These are phyloP conservation scores for Cyberlindnera mycetangii DNA, from an alignment of 805 yeast species.

Conservation along the genomic window DNA sequence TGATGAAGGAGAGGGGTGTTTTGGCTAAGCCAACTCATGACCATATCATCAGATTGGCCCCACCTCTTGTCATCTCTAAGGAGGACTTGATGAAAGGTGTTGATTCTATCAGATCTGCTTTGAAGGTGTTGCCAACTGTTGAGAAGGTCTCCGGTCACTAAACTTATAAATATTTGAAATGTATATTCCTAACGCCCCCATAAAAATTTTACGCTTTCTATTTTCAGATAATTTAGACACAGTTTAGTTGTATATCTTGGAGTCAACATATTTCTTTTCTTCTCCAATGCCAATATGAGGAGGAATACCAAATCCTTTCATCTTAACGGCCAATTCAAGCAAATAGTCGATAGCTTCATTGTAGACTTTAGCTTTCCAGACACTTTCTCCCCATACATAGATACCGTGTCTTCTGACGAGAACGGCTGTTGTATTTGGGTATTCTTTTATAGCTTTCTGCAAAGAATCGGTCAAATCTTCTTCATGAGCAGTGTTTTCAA, in stretches of 20 bases:
- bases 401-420: slow-evolving; percentile 92
- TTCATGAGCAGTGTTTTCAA: slow-evolving; percentile 87
- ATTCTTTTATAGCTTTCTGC: slow-evolving; percentile 57
- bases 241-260: slow-evolving; percentile 22
- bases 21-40: slow-evolving; percentile 97
- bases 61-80: slow-evolving; percentile 88
- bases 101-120: slow-evolving; percentile 60
- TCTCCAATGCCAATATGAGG: slow-evolving; percentile 37
- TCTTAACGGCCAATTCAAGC: slow-evolving; percentile 78
- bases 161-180: not conserved
- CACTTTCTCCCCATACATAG: slow-evolving; percentile 93
- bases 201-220: too few species aligned
- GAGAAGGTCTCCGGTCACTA: slow-evolving; percentile 37
- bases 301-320: slow-evolving; percentile 69
- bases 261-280: slow-evolving; percentile 29
- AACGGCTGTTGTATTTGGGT: slow-evolving; percentile 82
- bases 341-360: slow-evolving; percentile 92
- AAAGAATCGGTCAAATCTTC: slow-evolving; percentile 73
- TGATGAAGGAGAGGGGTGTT: slow-evolving; percentile 85
- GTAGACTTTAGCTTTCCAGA: slow-evolving; percentile 89
- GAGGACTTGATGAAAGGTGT: slow-evolving; percentile 84
- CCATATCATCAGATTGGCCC: slow-evolving; percentile 92
- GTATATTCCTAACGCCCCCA: not conserved
- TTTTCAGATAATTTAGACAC: not conserved
- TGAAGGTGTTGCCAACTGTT: slow-evolving; percentile 53